Conservation (phyloP, 2,329 filamentous ascomycete genomes). For the Helminthosporium solani region DNA sequence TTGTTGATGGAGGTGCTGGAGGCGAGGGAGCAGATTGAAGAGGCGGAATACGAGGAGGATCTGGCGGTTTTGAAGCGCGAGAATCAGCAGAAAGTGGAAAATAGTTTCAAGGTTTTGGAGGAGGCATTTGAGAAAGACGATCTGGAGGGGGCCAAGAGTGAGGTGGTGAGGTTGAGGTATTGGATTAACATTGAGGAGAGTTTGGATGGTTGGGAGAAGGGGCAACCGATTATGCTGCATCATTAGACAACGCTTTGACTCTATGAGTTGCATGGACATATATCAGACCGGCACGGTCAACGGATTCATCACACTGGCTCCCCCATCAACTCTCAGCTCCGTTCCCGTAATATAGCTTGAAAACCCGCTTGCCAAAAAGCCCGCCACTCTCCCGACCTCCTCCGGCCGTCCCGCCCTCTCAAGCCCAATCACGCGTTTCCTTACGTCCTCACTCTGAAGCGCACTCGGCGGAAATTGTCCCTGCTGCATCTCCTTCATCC, state of each 20-base stretch:
- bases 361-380: constrained; percentile 64
- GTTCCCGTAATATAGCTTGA: constrained; percentile 63
- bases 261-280: not conserved
- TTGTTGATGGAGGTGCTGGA: constrained; percentile 80
- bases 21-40: constrained; percentile 62
- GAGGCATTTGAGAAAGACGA: constrained; percentile 66
- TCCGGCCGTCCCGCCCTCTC: constrained; percentile 59
- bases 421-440: constrained; percentile 56
- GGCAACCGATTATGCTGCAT: constrained; percentile 60
- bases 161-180: constrained; percentile 79
- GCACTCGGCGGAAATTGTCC: constrained; percentile 58
- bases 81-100: constrained; percentile 68
- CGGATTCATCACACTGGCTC: constrained; percentile 49
- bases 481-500: constrained; percentile 46
- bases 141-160: constrained; percentile 64
- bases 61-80: constrained; percentile 58
- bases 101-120: constrained; percentile 64
- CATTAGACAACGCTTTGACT: constrained; percentile 44
- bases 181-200: constrained; percentile 87
- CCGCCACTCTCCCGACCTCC: constrained; percentile 61
- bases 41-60: constrained; percentile 60
- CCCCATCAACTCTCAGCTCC: constrained; percentile 64
- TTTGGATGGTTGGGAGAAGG: constrained; percentile 80
- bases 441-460: constrained; percentile 52
- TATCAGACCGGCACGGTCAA: constrained; percentile 41